Conservation (phyloP, 352 stramenopile genomes). For the Phytopythium cucurbitacearum region DNA sequence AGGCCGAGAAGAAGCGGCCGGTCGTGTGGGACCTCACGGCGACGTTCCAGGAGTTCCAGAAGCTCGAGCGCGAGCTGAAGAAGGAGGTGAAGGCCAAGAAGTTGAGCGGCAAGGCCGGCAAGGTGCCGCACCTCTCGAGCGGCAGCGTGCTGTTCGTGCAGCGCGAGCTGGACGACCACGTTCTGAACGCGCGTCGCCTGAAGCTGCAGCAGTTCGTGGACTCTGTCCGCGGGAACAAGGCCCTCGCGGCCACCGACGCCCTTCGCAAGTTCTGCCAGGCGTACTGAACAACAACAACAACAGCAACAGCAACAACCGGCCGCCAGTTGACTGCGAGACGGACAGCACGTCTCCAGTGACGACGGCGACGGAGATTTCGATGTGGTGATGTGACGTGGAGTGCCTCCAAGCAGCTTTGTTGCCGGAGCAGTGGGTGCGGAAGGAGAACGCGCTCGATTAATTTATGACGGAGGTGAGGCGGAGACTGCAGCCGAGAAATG, state of each 20-base stretch:
- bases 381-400: no score
- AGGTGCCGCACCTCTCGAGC: slow-evolving; percentile 62
- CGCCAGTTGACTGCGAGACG: no score
- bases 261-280: slow-evolving; percentile 80
- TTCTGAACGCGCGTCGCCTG: slow-evolving; percentile 53
- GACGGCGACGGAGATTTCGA: no score
- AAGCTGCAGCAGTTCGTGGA: slow-evolving; percentile 67
- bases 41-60: slow-evolving; percentile 74
- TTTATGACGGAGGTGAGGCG: no score
- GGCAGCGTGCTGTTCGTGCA: slow-evolving; percentile 68
- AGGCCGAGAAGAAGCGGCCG: slow-evolving; percentile 68
- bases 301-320: no score
- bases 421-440: no score
- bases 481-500: no score
- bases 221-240: slow-evolving; percentile 29
- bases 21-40: slow-evolving; percentile 84
- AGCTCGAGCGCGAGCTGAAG: slow-evolving; percentile 62
- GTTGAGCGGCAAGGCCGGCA: slow-evolving; percentile 20
- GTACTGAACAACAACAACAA: slow-evolving; percentile 25
- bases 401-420: no score
- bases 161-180: slow-evolving; percentile 53
- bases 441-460: no score
- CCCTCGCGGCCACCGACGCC: slow-evolving; percentile 37
- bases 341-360: no score
- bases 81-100: slow-evolving; percentile 61